A percentile compares a stretch with the other conserved stretches of the same genome.
Conservation (phyloP, 2,329 filamentous ascomycete species). For the Ceratocystiopsis minuta region DNA sequence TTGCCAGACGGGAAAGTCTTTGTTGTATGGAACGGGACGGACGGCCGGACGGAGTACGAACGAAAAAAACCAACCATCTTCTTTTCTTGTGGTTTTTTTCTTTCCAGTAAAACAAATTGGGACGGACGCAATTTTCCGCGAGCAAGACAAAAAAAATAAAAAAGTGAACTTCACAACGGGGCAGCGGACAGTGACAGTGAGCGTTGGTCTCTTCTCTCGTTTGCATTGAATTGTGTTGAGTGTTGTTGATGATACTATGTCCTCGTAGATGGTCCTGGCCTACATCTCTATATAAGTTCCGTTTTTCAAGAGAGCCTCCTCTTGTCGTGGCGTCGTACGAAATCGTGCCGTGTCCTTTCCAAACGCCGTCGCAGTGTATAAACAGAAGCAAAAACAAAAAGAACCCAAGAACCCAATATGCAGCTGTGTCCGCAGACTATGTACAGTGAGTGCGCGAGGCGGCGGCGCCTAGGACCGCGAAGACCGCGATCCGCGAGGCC, state of each 20-base stretch:
- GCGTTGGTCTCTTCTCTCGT: no score
- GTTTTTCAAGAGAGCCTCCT: no score
- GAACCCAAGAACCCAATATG: not conserved
- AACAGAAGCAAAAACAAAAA: not conserved
- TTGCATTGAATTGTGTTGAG: no score
- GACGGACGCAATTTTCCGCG: not conserved
- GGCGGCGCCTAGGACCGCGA: not conserved
- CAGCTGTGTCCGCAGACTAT: not conserved
- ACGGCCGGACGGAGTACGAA: not conserved
- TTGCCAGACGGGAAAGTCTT: not conserved
- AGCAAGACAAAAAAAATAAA: not conserved
- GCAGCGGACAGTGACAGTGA: no score
- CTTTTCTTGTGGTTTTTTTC: no score
- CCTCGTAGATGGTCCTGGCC: no score
- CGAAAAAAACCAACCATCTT: not conserved
- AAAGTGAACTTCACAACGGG: not conserved
- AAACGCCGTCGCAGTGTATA: slow-evolving; percentile 6
- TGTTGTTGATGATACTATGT: no score
- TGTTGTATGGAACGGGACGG: not conserved
- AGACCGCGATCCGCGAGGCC: slow-evolving; percentile 1
- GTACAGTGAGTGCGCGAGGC: not conserved
- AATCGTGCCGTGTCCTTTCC: not conserved
- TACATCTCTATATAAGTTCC: no score
- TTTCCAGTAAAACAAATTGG: not conserved
- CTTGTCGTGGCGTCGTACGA: not conserved